A percentile compares a stretch with the other conserved stretches of the same genome.
Conservation (phyloP, 805 yeast species). For the Pichia nakasei region DNA sequence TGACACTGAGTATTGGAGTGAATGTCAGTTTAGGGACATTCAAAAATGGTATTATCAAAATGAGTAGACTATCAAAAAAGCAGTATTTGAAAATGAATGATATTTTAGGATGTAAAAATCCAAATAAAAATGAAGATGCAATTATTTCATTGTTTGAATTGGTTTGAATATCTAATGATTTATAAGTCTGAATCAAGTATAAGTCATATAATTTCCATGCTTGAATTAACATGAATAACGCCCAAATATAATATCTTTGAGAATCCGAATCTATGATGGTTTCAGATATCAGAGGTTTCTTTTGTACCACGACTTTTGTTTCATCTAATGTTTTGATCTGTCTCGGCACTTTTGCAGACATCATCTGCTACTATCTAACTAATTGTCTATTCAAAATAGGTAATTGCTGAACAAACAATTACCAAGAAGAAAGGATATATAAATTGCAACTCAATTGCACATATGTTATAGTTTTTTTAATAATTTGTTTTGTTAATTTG, state of each 20-base stretch:
- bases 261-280: constrained; percentile 61
- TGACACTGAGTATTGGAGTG: constrained; percentile 43
- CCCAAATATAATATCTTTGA: constrained; percentile 62
- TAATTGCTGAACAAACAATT: no score
- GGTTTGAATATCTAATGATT: constrained; percentile 21
- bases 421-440: no score
- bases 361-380: no score
- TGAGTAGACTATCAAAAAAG: constrained; percentile 59
- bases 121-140: constrained; percentile 18
- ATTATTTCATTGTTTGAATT: background rate
- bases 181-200: constrained; percentile 37
- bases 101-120: constrained; percentile 39
- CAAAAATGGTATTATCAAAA: constrained; percentile 64
- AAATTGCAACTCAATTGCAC: no score
- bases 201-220: constrained; percentile 78
- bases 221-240: constrained; percentile 67
- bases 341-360: background rate
- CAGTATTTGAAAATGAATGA: constrained; percentile 63
- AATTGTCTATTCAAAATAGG: no score
- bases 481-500: no score
- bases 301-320: background rate
- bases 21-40: constrained; percentile 69
- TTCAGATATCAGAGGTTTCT: constrained; percentile 49
- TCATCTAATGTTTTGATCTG: background rate
- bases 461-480: no score